Base-by-base conservation (phyloP, 2,329 filamentous ascomycete genomes). In the Colletotrichum zoysiae region DNA sequence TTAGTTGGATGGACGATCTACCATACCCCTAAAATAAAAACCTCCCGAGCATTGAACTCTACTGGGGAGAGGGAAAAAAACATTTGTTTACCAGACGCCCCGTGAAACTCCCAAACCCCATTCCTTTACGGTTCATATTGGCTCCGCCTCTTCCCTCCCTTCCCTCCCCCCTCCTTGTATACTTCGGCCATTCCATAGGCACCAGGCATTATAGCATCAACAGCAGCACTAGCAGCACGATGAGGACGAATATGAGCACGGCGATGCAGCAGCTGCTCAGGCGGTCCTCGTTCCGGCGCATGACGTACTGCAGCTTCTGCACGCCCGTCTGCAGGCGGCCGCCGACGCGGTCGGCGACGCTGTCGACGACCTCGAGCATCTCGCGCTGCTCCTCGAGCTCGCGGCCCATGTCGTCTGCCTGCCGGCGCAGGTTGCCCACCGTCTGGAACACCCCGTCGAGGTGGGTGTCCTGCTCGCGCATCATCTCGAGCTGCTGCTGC, bases 301-400 rank as follows among this genome's bases (percentile, higher is more conserved):
- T 93, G 70, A 99, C 92, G 81, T 93, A 89, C 75, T 91, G 90
- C 77, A 99, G 90, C 84, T 93, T 95, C 83, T 93, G 92, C 85
- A 98, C 90, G 26, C 96, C 96, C 67, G 88, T 94, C 83, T 94
- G 90, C 77, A 99, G 82, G 79, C 96, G 91, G 1, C 94, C 93
- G 18, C 94, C 93, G 1, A 99, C 95, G 44, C 95, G 88, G 80
- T 98, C 95, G 5, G 94, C 94, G 68, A 97, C 86, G 40, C 87
- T 88, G 82, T 98, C 95, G 51, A 97, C 92, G 64, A 93, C 91
- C 74, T 96, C 91, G 69, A 99, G 86, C 88, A 98, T 92, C 81
- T 95, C 93, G 30, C 88, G 88, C 86, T 99, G 96, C 84, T 99
- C 96, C 82, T 98, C 97, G 57, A 99, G 86, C 84, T 99, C 96